Percentiles rank a stretch among this genome's conserved stretches.
These are phyloP conservation scores for Trypanosomatidae sp. DNA, from an alignment of 208 protist species.

Conservation along the genomic window DNA sequence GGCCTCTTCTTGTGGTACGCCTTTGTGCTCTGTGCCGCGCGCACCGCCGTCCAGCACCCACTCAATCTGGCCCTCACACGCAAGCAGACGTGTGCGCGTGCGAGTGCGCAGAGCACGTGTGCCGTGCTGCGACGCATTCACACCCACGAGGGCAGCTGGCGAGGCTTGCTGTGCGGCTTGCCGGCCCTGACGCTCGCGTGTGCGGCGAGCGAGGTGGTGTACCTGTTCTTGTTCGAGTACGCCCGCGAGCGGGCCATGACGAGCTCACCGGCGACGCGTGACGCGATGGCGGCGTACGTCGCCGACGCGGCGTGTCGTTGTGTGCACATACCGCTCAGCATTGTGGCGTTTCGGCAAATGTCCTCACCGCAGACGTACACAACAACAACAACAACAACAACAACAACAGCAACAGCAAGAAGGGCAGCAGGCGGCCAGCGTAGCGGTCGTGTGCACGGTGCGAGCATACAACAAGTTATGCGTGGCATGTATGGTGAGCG, in stretches of 20 bases:
- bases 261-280: conserved; percentile 11
- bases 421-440: background rate
- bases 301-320: conserved; percentile 47
- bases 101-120: conserved; percentile 13
- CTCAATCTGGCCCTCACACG: conserved; percentile 68
- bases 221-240: conserved; percentile 69
- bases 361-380: conserved; percentile 14
- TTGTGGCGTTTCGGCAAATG: conserved; percentile 78
- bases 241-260: conserved; percentile 30
- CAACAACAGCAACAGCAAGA: background rate
- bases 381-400: conserved; percentile 1
- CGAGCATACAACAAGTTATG: background rate
- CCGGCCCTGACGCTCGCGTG: conserved; percentile 45
- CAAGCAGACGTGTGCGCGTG: conserved; percentile 40
- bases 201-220: conserved; percentile 67
- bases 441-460: background rate
- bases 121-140: conserved; percentile 27
- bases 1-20: conserved; percentile 35
- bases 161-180: conserved; percentile 43
- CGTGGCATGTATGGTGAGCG: conserved; percentile 45
- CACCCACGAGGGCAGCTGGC: conserved; percentile 28
- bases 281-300: conserved; percentile 43
- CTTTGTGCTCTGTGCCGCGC: conserved; percentile 42
- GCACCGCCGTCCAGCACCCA: conserved; percentile 67
- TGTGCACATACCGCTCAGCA: conserved; percentile 69